phyloP scores from a whole-genome alignment of 1,284 basidiomycete species.

The Moniliophthora roreri region DNA sequence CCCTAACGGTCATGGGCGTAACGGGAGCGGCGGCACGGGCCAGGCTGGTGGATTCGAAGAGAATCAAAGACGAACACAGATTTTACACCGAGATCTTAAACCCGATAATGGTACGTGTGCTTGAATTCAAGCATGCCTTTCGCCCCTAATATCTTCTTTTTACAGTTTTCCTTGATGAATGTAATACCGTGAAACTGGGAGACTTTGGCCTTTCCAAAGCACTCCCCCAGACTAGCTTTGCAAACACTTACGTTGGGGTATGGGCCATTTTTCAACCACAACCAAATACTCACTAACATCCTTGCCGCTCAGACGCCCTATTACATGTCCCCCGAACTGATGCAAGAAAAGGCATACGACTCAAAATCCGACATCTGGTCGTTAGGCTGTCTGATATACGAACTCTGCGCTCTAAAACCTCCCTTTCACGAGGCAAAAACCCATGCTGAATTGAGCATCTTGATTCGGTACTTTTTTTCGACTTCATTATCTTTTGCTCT shows the following conservation, averaged over 20 bases:
- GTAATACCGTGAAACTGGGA: slow-evolving; percentile 85
- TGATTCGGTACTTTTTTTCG: slow-evolving; percentile 60
- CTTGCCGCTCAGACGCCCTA: slow-evolving; percentile 77
- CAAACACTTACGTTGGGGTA: slow-evolving; percentile 95
- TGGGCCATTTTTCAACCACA: slow-evolving; percentile 27
- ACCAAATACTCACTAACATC: neutral
- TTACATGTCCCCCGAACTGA: slow-evolving; percentile 98
- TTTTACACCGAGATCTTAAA: slow-evolving; percentile 93
- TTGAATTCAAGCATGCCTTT: too few species aligned
- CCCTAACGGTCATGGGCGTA: slow-evolving; percentile 55
- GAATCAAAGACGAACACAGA: slow-evolving; percentile 64
- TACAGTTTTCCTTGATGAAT: slow-evolving; percentile 81
- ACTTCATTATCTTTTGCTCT: neutral
- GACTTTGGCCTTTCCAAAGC: slow-evolving; percentile 97
- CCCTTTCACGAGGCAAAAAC: slow-evolving; percentile 92
- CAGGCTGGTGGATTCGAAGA: slow-evolving; percentile 26
- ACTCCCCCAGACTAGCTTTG: slow-evolving; percentile 83
- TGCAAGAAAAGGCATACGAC: slow-evolving; percentile 96
- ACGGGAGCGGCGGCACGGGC: slow-evolving; percentile 34
- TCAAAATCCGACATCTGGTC: slow-evolving; percentile 99
- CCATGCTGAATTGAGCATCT: slow-evolving; percentile 79
- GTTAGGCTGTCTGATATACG: slow-evolving; percentile 93
- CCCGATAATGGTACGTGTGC: slow-evolving; percentile 85
- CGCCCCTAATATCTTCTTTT: too few species aligned
- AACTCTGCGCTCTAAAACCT: slow-evolving; percentile 89